Evolutionary conservation across 495 filamentous ascomycete species (phyloP).

Genomic region (Talaromyces wortmannii): DNA sequence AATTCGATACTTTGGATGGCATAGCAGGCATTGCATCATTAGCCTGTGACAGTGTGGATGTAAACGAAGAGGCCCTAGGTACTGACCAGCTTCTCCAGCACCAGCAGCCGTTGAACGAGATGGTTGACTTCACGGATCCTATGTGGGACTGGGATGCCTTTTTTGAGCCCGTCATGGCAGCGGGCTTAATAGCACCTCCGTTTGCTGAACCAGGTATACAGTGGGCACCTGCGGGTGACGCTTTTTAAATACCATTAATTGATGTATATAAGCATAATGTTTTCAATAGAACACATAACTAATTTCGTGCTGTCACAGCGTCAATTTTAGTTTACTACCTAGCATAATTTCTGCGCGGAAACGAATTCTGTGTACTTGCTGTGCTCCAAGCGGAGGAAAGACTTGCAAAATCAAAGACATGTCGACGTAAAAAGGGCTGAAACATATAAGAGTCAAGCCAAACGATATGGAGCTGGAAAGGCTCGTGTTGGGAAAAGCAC

Average conservation of each 20-base stretch:
- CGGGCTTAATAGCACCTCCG: not conserved
- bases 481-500: no score
- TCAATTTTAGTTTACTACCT: no score
- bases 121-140: conserved; percentile 4
- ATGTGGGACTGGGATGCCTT: conserved; percentile 4
- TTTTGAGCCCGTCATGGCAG: not conserved
- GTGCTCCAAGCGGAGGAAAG: no score
- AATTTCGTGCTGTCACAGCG: no score
- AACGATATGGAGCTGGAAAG: not conserved
- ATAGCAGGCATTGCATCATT: not conserved
- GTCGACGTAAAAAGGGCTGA: no score
- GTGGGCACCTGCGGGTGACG: not conserved
- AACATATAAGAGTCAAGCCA: not conserved
- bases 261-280: not conserved
- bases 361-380: no score
- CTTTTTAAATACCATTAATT: not conserved
- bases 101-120: not conserved
- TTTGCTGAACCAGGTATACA: not conserved
- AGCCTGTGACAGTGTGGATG: no score
- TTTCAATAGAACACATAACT: no score
- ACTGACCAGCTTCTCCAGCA: not conserved
- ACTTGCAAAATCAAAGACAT: no score
- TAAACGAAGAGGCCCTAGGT: not conserved
- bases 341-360: no score
- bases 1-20: conserved; percentile 10